phyloP scores from a whole-genome alignment of 1,284 basidiomycete genomes.

The Pisolithus thermaeus region DNA sequence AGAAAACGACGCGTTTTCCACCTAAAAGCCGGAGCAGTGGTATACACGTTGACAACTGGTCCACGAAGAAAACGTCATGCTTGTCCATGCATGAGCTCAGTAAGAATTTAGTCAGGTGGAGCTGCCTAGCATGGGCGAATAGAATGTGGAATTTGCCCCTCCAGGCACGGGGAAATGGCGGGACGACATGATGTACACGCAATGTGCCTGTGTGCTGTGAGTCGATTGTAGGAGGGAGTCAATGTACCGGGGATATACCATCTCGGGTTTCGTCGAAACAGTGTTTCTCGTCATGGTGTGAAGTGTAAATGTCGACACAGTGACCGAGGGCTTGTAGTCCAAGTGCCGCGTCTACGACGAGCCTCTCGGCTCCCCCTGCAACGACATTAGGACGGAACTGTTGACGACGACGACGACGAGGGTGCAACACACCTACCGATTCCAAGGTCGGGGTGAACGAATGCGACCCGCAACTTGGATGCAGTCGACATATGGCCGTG shows the following conservation, averaged over 20 bases:
- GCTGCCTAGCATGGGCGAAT: slow-evolving; percentile 83
- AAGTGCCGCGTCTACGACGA: slow-evolving; percentile 94
- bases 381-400: neutral
- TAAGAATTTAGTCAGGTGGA: slow-evolving; percentile 71
- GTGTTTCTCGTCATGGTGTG: slow-evolving; percentile 79
- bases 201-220: slow-evolving; percentile 61
- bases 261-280: slow-evolving; percentile 90
- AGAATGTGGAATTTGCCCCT: slow-evolving; percentile 80
- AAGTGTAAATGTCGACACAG: slow-evolving; percentile 89
- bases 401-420: neutral
- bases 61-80: slow-evolving; percentile 90
- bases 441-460: slow-evolving; percentile 93
- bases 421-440: slow-evolving; percentile 60
- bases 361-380: slow-evolving; percentile 88
- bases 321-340: slow-evolving; percentile 84
- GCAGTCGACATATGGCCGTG: slow-evolving; percentile 9
- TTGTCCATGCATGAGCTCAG: slow-evolving; percentile 38
- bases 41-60: slow-evolving; percentile 90
- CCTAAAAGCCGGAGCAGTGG: slow-evolving; percentile 73
- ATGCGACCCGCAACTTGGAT: slow-evolving; percentile 54
- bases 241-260: neutral
- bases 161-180: slow-evolving; percentile 77
- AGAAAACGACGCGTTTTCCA: slow-evolving; percentile 84
- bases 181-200: slow-evolving; percentile 68
- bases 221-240: too few species aligned